These are phyloP conservation scores for Botrytis elliptica DNA, from an alignment of 2,329 filamentous ascomycete species.

Conservation along the genomic window DNA sequence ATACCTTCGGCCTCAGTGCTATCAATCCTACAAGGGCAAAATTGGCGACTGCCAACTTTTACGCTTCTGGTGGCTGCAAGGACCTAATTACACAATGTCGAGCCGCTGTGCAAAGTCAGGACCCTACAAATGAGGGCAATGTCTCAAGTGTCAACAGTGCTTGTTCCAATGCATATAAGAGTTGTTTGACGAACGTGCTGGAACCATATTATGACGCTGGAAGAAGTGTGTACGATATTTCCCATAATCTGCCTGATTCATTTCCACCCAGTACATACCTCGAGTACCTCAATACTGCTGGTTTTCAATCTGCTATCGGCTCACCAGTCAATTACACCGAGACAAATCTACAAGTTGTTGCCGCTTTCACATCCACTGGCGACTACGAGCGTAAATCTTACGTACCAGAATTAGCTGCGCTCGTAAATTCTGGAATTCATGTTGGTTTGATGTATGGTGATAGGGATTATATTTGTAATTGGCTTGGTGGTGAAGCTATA, in stretches of 20 bases:
- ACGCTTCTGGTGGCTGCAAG: slow-evolving; percentile 50
- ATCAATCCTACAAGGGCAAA: slow-evolving; percentile 53
- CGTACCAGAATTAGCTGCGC: slow-evolving; percentile 56
- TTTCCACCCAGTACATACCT: slow-evolving; percentile 62
- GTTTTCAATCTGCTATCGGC: slow-evolving; percentile 60
- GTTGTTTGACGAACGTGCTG: slow-evolving; percentile 40
- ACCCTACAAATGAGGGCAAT: slow-evolving; percentile 46
- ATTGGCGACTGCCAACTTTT: slow-evolving; percentile 48
- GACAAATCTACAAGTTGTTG: slow-evolving; percentile 47
- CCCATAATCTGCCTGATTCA: slow-evolving; percentile 48
- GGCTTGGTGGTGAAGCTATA: slow-evolving; percentile 73
- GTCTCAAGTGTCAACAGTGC: slow-evolving; percentile 38
- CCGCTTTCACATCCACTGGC: slow-evolving; percentile 50
- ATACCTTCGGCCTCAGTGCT: slow-evolving; percentile 62
- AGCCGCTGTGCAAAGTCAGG: slow-evolving; percentile 42
- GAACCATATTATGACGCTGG: slow-evolving; percentile 39
- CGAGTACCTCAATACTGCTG: slow-evolving; percentile 63
- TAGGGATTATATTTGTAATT: slow-evolving; percentile 63
- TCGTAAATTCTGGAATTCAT: slow-evolving; percentile 62
- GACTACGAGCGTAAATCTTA: slow-evolving; percentile 65
- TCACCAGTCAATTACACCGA: slow-evolving; percentile 60
- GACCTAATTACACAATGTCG: slow-evolving; percentile 54
- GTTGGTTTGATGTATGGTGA: slow-evolving; percentile 72
- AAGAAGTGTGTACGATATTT: slow-evolving; percentile 41
- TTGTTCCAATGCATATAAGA: slow-evolving; percentile 40